Percentiles rank a stretch among this genome's conserved stretches.
phyloP scores from a whole-genome alignment of 305 asterid species.

The Fraxinus greggii region DNA sequence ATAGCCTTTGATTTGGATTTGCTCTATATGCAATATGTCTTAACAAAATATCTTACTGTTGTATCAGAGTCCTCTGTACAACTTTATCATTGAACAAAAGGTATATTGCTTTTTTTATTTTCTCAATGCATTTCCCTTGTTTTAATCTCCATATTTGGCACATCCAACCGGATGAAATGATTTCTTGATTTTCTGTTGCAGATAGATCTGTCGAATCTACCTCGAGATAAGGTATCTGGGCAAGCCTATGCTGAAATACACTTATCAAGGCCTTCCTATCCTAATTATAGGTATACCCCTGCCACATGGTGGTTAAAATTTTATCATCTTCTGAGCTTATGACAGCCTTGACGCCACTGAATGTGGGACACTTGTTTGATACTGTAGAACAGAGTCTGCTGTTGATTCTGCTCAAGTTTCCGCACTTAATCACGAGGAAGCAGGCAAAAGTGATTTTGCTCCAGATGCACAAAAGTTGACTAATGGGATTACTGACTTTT shows the following conservation, averaged over 20 bases:
- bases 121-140: constrained; percentile 14
- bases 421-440: constrained; percentile 22
- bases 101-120: constrained; percentile 35
- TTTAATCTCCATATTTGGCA: constrained; percentile 22
- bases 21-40: constrained; percentile 17
- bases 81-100: constrained; percentile 72
- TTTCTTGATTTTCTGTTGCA: constrained; percentile 40
- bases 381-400: constrained; percentile 43
- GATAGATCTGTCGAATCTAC: constrained; percentile 74
- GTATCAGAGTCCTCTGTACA: constrained; percentile 88
- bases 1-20: constrained; percentile 19
- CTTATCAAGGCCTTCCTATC: constrained; percentile 43
- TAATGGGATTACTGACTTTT: constrained; percentile 20
- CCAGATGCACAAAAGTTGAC: constrained; percentile 30
- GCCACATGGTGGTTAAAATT: constrained; percentile 19
- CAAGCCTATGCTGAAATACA: constrained; percentile 58
- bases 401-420: constrained; percentile 39
- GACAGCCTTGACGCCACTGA: neutral
- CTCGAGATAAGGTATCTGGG: constrained; percentile 84
- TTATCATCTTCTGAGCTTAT: constrained; percentile 4
- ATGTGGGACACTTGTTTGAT: constrained; percentile 21
- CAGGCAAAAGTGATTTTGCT: constrained; percentile 28
- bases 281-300: constrained; percentile 46
- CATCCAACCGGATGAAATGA: constrained; percentile 7
- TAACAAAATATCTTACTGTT: constrained; percentile 27